Evolutionary conservation across 2,329 filamentous ascomycete genomes (phyloP).

Genomic region (Colletotrichum sp.): DNA sequence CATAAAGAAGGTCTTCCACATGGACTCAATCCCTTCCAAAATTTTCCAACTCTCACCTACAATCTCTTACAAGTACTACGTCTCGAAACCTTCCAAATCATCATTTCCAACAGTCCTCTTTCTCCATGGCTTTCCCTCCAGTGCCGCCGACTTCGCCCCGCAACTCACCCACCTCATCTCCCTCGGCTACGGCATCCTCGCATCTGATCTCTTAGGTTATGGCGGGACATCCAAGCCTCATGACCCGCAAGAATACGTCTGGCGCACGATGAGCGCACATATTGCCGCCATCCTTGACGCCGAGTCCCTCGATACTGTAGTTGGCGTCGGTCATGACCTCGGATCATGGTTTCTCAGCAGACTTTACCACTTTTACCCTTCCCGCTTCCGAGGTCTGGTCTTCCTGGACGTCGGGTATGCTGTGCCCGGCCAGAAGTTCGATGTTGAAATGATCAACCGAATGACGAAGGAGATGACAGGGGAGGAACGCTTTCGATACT

Average conservation of each 20-base stretch:
- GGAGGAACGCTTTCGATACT: slow-evolving; percentile 8
- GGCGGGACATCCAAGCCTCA: slow-evolving; percentile 83
- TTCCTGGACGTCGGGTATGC: slow-evolving; percentile 37
- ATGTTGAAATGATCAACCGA: slow-evolving; percentile 33
- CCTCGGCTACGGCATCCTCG: slow-evolving; percentile 46
- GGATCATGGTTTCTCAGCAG: slow-evolving; percentile 35
- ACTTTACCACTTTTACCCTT: slow-evolving; percentile 28
- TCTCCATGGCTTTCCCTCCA: slow-evolving; percentile 54
- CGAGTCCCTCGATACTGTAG: slow-evolving; percentile 74
- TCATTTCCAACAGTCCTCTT: slow-evolving; percentile 43
- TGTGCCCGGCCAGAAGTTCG: slow-evolving; percentile 29
- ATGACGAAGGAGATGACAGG: slow-evolving; percentile 29
- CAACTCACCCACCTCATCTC: slow-evolving; percentile 38
- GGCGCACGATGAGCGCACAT: slow-evolving; percentile 84
- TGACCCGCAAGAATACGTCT: slow-evolving; percentile 72
- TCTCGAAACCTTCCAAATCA: slow-evolving; percentile 27
- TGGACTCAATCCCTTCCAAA: not conserved
- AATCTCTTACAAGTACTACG: slow-evolving; percentile 30
- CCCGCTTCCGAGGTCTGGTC: slow-evolving; percentile 22
- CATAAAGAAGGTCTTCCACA: not conserved
- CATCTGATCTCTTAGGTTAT: slow-evolving; percentile 67
- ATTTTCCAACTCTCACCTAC: not conserved
- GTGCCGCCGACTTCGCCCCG: slow-evolving; percentile 45
- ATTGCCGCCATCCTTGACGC: slow-evolving; percentile 78
- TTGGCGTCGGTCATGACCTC: slow-evolving; percentile 55